Evolutionary conservation across 495 filamentous ascomycete genomes (phyloP), one percentile per base, ranked within the genome.

Genomic region (Penicillium dipodomyicola): DNA sequence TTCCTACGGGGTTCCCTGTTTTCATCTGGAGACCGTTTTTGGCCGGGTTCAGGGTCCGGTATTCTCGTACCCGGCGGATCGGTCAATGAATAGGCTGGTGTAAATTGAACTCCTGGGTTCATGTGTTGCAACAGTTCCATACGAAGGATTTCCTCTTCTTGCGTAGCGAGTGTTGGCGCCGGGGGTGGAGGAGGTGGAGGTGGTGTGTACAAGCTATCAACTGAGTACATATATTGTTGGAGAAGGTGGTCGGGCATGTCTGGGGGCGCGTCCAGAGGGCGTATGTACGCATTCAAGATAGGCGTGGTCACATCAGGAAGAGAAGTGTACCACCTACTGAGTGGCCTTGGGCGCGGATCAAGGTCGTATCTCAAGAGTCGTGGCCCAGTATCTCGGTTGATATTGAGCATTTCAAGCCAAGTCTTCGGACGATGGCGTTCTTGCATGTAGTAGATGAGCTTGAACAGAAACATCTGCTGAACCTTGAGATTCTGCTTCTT

Each of bases 351-450:
- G 6, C 55, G 33, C 4, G 45, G 53, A 22, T 29, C 17, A 25
- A 65, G 37, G 8, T 63, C 58, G 29, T 54, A 67, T 51, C 59
- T 58, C 40, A 77, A 49, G 8, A 75, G 54, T 12, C 75, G 65
- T 48, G 75, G 73, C 0, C 75, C 75, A 44, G 65, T 64, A 57
- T 77, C 75, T 19, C 71, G 63, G 2, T 45, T 43, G 3, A 67
- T 19, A 23, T 68, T 60, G 17, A 49, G 42, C 1, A 74, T 7
- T 8, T 71, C 64, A 0, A 10, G n/a, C 8, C 52, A 62, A 10
- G 19, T 49, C 2, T 39, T 29, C 0, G 69, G 66, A 3, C 55
- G 58, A 42, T 71, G 60, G 3, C 54, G 12, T 17, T 59, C 43
- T 23, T 57, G 59, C 48, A 62, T 59, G 25, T 74, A 57, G 22